Evolutionary conservation across 1,284 basidiomycete genomes (phyloP).

Genomic region (Fomes fomentarius): DNA sequence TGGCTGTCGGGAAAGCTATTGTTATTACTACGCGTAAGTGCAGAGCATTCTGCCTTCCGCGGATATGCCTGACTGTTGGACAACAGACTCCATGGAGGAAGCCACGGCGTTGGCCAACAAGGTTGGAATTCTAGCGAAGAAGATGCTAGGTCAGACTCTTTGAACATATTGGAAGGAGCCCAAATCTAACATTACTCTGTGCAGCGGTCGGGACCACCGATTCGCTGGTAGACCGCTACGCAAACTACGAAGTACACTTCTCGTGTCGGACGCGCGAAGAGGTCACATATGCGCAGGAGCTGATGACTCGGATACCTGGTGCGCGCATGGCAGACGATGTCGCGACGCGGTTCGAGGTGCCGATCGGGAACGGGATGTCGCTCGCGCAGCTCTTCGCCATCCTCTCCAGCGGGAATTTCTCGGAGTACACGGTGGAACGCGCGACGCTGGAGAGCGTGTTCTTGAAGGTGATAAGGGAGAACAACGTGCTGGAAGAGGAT

Average conservation of each 20-base stretch:
- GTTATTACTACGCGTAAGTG: constrained; percentile 70
- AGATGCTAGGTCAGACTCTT: constrained; percentile 61
- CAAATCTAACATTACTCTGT: constrained; percentile 4
- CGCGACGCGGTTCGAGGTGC: constrained; percentile 78
- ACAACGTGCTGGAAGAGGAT: constrained; percentile 63
- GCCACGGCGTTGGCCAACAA: constrained; percentile 76
- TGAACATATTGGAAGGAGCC: neutral
- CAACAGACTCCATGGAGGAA: constrained; percentile 84
- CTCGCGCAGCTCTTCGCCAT: constrained; percentile 62
- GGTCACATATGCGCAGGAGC: constrained; percentile 51
- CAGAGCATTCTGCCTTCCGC: neutral
- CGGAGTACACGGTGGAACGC: constrained; percentile 71
- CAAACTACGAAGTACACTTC: constrained; percentile 81
- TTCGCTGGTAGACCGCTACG: constrained; percentile 65
- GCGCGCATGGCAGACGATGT: constrained; percentile 75
- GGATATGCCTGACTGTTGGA: neutral
- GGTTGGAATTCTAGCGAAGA: constrained; percentile 73
- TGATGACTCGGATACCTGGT: constrained; percentile 68
- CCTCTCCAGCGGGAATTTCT: constrained; percentile 55
- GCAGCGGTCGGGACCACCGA: constrained; percentile 70
- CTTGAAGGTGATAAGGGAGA: constrained; percentile 71
- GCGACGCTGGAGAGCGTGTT: constrained; percentile 74
- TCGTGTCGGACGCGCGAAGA: constrained; percentile 66
- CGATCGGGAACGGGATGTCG: constrained; percentile 47
- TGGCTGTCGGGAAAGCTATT: constrained; percentile 66